Conservation (phyloP, 2,329 filamentous ascomycete species). For the Lasiodiplodia theobromae region DNA sequence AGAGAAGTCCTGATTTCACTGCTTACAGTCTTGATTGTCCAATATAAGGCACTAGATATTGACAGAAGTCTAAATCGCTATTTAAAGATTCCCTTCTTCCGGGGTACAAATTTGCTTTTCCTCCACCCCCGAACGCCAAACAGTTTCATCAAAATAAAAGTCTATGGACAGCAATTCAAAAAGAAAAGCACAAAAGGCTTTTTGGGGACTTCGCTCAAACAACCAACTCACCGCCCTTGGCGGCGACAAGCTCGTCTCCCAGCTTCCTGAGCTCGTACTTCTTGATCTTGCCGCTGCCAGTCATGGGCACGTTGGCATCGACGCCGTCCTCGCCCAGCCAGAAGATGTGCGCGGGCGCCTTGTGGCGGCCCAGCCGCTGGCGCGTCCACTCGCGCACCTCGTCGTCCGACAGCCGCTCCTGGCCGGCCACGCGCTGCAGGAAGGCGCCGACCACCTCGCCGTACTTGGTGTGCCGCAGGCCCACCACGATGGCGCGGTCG, state of each 20-base stretch:
- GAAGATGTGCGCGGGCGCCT: constrained; percentile 74
- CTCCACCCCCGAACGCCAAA: constrained; percentile 10
- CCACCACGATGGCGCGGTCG: constrained; percentile 71
- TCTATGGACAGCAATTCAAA: not conserved
- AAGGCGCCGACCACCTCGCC: constrained; percentile 77
- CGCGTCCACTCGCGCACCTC: constrained; percentile 48
- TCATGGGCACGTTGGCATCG: constrained; percentile 46
- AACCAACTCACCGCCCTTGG: constrained; percentile 2
- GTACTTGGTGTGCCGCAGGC: constrained; percentile 73
- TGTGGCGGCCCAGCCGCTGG: constrained; percentile 49
- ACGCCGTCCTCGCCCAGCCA: constrained; percentile 67
- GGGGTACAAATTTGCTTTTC: constrained; percentile 1
- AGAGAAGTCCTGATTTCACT: not conserved
- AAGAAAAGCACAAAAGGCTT: not conserved
- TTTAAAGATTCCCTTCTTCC: not conserved
- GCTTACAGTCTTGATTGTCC: no score
- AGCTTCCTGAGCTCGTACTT: constrained; percentile 46
- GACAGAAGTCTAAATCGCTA: constrained; percentile 4
- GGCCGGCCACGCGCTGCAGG: constrained; percentile 43
- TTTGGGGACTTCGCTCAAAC: not conserved
- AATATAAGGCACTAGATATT: not conserved
- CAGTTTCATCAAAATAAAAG: not conserved
- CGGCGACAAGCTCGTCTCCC: constrained; percentile 7
- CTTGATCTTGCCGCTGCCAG: constrained; percentile 55
- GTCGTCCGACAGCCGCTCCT: constrained; percentile 40